Evolutionary conservation across 2,329 filamentous ascomycete genomes (phyloP).

Genomic region (Niveomyces coronatus): DNA sequence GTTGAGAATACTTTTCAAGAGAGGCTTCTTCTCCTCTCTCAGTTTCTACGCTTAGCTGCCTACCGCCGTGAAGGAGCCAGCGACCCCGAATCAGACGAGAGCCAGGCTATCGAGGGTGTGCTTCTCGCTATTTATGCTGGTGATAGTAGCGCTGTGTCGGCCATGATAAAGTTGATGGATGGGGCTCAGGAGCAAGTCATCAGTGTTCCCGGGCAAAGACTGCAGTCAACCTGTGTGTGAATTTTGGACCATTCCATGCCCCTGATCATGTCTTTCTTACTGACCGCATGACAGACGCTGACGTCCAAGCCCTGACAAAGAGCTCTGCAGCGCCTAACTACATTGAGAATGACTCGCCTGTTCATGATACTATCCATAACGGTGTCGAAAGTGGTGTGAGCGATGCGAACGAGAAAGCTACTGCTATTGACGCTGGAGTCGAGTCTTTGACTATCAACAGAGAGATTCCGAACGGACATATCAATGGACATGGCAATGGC

Average conservation of each 20-base stretch:
- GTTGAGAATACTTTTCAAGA: conserved; percentile 47
- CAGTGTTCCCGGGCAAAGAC: conserved; percentile 53
- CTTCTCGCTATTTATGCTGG: conserved; percentile 71
- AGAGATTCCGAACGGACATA: conserved; percentile 13
- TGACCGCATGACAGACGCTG: conserved; percentile 19
- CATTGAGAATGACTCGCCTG: too few species aligned
- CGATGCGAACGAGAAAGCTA: conserved; percentile 27
- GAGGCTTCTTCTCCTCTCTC: conserved; percentile 60
- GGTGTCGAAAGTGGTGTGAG: too few species aligned
- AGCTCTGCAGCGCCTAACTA: conserved; percentile 39
- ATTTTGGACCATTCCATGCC: conserved; percentile 22
- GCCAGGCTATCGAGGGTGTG: conserved; percentile 70
- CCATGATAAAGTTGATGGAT: conserved; percentile 68
- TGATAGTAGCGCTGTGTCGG: conserved; percentile 61
- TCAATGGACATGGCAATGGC: conserved; percentile 44
- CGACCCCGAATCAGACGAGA: conserved; percentile 57
- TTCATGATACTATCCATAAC: too few species aligned
- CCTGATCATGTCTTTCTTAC: neutral
- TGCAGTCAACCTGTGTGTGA: conserved; percentile 68
- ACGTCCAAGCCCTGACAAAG: conserved; percentile 34
- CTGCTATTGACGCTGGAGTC: conserved; percentile 22
- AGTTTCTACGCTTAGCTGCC: conserved; percentile 72
- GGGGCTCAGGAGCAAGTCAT: conserved; percentile 57
- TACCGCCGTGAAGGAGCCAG: conserved; percentile 62
- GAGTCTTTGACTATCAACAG: neutral